Base-by-base conservation (phyloP, 495 filamentous ascomycete species). In the Aspergillus hancockii region DNA sequence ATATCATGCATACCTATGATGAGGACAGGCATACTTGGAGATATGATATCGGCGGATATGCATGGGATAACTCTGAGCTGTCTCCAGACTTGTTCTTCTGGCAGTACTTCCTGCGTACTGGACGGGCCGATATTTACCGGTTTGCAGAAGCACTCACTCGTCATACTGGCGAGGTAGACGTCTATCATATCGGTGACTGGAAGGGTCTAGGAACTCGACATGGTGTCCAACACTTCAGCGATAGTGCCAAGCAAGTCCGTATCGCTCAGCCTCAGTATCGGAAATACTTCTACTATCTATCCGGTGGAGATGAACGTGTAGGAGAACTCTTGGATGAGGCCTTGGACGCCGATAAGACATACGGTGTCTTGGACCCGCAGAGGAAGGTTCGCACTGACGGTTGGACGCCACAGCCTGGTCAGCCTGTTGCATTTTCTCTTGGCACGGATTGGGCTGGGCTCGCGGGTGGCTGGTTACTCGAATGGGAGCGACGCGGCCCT, bases 31-130 rank as follows among this genome's bases (percentile, higher is more conserved):
- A 81, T 56, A 73, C 66, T 12, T 83, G 80, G 80, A 69, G 80
- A 8, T 83, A 81, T 52, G 80, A 83, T 52, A 57, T 83, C 19
- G 80, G 80, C 8, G 80, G 80, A 0, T 83, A 75, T 67, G 79
- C 80, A 1, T 83, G 80, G 80, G 80, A 81, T 54, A 83, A 83
- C 63, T 81, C 78, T 1, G 80, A 83, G 52, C 71, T 83, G 1
- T 83, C 80, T 2, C 74, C 80, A 0, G 79, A 83, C 57, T 63
- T 80, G 1, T 83, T 75, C 63, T 69, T 83, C 22, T 83, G 80
- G 80, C 75, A 75, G 8, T 77, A 81, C 54, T 83, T 79, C 61
- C 68, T 83, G 5, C 75, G 74, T 18, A 83, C 77, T 0, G 76
- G 77, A 8, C 67, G 73, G 23, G 69, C 69, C 5, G 77, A 80